Percentiles rank a stretch among this genome's conserved stretches.
These are phyloP conservation scores for Xanthoparmelia taractica DNA, from an alignment of 495 filamentous ascomycete species.

Conservation along the genomic window DNA sequence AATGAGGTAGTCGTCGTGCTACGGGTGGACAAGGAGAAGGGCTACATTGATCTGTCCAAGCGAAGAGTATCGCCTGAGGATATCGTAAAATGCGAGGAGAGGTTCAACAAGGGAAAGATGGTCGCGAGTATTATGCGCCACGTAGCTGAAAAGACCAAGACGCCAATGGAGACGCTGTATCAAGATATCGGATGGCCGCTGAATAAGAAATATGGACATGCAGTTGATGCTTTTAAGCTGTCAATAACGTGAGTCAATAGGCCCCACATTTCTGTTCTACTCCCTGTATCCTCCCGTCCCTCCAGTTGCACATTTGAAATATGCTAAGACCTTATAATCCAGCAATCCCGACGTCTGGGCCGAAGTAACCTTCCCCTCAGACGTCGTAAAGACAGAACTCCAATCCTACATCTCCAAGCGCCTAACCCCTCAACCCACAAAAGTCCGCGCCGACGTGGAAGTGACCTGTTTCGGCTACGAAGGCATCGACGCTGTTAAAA, in stretches of 20 bases:
- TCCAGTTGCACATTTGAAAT: not conserved
- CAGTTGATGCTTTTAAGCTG: slow-evolving; percentile 96
- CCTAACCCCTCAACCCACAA: slow-evolving; percentile 91
- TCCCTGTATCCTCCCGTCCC: not conserved
- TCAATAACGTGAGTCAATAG: slow-evolving; percentile 74
- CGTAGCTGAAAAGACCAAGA: slow-evolving; percentile 92
- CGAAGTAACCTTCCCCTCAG: slow-evolving; percentile 79
- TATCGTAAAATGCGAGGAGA: slow-evolving; percentile 94
- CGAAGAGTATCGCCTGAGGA: slow-evolving; percentile 95
- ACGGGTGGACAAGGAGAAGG: slow-evolving; percentile 98
- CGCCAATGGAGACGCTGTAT: slow-evolving; percentile 87
- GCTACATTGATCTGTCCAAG: slow-evolving; percentile 97
- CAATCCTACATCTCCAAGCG: slow-evolving; percentile 91
- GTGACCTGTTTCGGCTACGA: slow-evolving; percentile 98
- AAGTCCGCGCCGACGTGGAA: slow-evolving; percentile 95
- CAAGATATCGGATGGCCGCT: slow-evolving; percentile 92
- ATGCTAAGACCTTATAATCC: slow-evolving; percentile 16
- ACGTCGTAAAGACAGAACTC: slow-evolving; percentile 78
- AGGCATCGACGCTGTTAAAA: slow-evolving; percentile 96
- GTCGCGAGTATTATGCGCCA: slow-evolving; percentile 97
- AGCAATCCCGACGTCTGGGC: slow-evolving; percentile 96
- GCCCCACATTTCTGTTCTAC: not conserved
- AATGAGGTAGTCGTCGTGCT: slow-evolving; percentile 98
- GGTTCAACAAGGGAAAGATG: slow-evolving; percentile 99
- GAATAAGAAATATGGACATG: slow-evolving; percentile 94